Base-by-base conservation (phyloP, 2,329 filamentous ascomycete genomes). In the Exophiala spinifera region DNA sequence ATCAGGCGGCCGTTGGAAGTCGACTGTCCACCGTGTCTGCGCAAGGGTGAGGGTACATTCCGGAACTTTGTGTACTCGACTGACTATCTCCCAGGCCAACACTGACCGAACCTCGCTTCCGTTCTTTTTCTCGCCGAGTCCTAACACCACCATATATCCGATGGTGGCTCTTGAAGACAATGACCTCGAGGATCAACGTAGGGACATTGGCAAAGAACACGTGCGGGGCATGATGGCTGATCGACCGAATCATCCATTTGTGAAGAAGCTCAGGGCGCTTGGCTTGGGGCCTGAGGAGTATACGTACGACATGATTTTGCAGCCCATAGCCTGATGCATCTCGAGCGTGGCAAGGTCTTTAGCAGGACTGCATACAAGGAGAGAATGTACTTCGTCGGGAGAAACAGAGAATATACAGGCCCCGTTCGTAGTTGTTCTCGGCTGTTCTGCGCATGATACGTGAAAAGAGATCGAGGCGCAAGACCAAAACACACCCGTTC, bases 101-200 rank as follows among this genome's bases (percentile, higher is more conserved):
- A 51, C 49, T 14, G 49, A 51, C 28, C 40, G 40, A 21, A 51
- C 49, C 14, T 51, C 49, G 11, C 49, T 51, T 51, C 49, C 39
- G 19, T 51, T 51, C 49, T 51, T 51, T 20, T 51, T 51, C 23
- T 51, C 49, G 7, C 49, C 49, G 11, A 46, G 49, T 36, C 40
- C 49, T 25, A 46, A 28, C 17, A 37, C 49, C 25, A 51, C 39
- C 31, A 51, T 46, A 13, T 37, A 46, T 45, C 40, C 49, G 7
- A 25, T 51, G 49, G 40, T 51, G 1, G 28, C 49, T 39, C 5
- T 15, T 31, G 40, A 51, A 21, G 40, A 37, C n/a, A 20, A 51
- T 15, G 19, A 23, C 14, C 40, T 46, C 39, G 21, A 44, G n/a
- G 25, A 19, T 21, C 39, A n/a, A 6, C 39, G 23, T 6, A 51